Percentiles rank a stretch among this genome's conserved stretches.
Evolutionary conservation across 257 asterid genomes (phyloP).

Genomic region (Paulownia fortunei): DNA sequence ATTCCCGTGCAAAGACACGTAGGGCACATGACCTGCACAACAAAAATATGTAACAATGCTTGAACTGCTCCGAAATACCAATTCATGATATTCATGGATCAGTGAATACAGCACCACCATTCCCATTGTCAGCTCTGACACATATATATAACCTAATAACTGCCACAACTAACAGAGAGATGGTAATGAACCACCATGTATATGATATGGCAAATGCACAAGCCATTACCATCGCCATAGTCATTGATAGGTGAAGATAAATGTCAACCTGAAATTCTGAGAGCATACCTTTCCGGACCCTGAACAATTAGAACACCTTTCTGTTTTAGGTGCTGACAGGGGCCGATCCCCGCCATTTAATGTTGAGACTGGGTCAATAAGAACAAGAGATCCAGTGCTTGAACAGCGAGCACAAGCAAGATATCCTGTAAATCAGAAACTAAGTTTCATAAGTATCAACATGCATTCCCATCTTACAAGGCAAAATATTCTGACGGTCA

Average conservation of each 20-base stretch:
- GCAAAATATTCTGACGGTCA: neutral
- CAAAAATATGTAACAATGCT: neutral
- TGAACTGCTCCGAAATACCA: neutral
- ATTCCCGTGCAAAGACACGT: slow-evolving; percentile 88
- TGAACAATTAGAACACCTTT: slow-evolving; percentile 87
- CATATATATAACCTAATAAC: no score
- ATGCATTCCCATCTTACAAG: neutral
- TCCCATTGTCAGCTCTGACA: no score
- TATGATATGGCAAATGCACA: neutral
- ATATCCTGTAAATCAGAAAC: slow-evolving; percentile 63
- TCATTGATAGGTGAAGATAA: neutral
- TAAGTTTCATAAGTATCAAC: slow-evolving; percentile 26
- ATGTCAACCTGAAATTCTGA: slow-evolving; percentile 13
- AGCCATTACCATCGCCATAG: neutral
- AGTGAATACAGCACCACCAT: neutral
- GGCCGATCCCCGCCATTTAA: slow-evolving; percentile 57
- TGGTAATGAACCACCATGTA: neutral
- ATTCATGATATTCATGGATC: neutral
- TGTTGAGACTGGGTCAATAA: slow-evolving; percentile 72
- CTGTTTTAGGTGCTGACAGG: slow-evolving; percentile 72
- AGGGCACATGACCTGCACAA: slow-evolving; percentile 83
- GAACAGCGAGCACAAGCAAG: slow-evolving; percentile 98
- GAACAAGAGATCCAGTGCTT: slow-evolving; percentile 79
- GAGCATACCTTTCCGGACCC: slow-evolving; percentile 88
- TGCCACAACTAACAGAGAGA: neutral